Evolutionary conservation across 768 basidiomycete genomes (phyloP), one percentile per base, ranked within the genome.

Genomic region (Tricholomella constricta): DNA sequence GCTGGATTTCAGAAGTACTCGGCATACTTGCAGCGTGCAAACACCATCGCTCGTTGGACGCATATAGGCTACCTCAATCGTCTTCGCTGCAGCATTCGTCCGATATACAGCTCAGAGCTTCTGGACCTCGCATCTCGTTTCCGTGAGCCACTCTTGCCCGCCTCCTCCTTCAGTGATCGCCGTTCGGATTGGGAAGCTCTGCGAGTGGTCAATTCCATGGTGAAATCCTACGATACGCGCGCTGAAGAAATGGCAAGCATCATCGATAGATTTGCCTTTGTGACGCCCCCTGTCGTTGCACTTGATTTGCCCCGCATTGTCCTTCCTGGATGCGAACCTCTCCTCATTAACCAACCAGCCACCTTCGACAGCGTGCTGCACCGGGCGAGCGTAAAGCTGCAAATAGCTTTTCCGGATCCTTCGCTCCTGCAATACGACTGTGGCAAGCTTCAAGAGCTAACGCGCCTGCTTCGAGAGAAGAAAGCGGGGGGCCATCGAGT

Each of bases 341-440:
- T 51, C 67, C n/a, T 70, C 48, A 41, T 56, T 5, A 55, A 58
- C 2, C 71, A 74, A 56, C 62, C 74, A 5, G 65, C 71, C 2
- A 71, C 72, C 14, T 89, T 94, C 62, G 93, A 94, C 62, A 71
- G 72, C 1, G 69, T 79, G 19, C 67, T 97, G 10, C 94, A 97
- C 65, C 78, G 73, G 22, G 71, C 87, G 1, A 83, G 80, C 36
- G 91, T 94, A 59, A 93, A 91, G 65, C 78, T 93, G 26, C 91
- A 94, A 60, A 92, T 98, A 48, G 94, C 93, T 1, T 97, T 98
- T 67, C 95, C 95, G 0, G 91, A 95, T 60, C 83, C 88, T 0
- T 91, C 86, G 4, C 77, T 96, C 27, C 77, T 97, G 6, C 94
- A 97, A 65, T 97, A 94, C 66, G 95, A 98, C 67, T 97, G 95